phyloP scores from a whole-genome alignment of 305 asterid genomes.

The Fraxinus nigra region DNA sequence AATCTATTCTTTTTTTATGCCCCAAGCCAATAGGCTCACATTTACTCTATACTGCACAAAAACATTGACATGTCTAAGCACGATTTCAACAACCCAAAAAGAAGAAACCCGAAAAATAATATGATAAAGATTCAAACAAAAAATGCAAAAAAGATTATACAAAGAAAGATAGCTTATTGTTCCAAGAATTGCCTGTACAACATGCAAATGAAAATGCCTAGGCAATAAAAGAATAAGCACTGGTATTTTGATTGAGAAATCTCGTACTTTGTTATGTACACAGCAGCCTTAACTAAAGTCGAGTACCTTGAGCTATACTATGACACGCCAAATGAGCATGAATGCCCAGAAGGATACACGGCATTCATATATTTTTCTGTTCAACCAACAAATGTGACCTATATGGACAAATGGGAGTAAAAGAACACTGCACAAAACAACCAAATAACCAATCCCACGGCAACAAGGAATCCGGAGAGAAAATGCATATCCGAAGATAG shows the following conservation, averaged over 20 bases:
- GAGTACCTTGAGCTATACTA: slow-evolving; percentile 32
- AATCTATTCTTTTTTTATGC: not conserved
- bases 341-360: not conserved
- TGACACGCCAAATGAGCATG: slow-evolving; percentile 33
- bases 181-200: not conserved
- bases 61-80: not conserved
- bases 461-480: slow-evolving; percentile 31
- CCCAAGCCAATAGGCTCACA: not conserved
- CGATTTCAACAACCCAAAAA: not conserved
- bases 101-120: not conserved
- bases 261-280: slow-evolving; percentile 41
- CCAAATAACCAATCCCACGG: slow-evolving; percentile 27
- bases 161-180: not conserved
- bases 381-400: slow-evolving; percentile 30
- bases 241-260: slow-evolving; percentile 18
- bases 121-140: not conserved
- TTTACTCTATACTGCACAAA: not conserved
- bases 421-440: slow-evolving; percentile 40
- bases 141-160: not conserved
- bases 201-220: not conserved
- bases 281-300: slow-evolving; percentile 30
- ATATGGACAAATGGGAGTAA: slow-evolving; percentile 34
- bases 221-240: not conserved
- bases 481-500: slow-evolving; percentile 25
- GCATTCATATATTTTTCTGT: slow-evolving; percentile 16